phyloP scores from a whole-genome alignment of 78 protist genomes.

The Chrysochromulina parva region DNA sequence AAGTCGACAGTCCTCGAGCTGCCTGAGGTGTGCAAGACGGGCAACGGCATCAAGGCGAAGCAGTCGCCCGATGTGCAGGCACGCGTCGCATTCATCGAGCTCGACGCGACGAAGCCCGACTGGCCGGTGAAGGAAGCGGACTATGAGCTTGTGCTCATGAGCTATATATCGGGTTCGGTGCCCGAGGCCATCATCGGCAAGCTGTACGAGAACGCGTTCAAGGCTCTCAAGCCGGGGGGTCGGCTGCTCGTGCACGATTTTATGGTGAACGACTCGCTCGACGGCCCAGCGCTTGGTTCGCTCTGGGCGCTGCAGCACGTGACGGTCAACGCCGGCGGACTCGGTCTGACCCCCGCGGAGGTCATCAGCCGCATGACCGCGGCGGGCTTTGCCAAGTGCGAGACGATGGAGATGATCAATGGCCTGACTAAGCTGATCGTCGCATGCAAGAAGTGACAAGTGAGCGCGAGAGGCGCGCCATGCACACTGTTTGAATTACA shows the following conservation, averaged over 20 bases:
- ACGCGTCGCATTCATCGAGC: not conserved
- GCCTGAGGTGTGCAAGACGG: constrained; percentile 38
- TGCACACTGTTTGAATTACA: too few species aligned
- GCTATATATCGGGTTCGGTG: constrained; percentile 43
- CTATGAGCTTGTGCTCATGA: constrained; percentile 26
- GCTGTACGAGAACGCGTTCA: constrained; percentile 36
- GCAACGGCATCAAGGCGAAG: constrained; percentile 22
- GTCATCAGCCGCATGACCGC: constrained; percentile 1
- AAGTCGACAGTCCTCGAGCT: constrained; percentile 23
- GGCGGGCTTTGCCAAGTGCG: constrained; percentile 8
- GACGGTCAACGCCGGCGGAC: constrained; percentile 43
- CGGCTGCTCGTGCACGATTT: constrained; percentile 41
- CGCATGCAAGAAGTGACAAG: not conserved
- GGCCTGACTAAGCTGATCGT: constrained; percentile 44
- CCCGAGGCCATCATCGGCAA: constrained; percentile 14
- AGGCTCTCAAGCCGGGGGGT: constrained; percentile 38
- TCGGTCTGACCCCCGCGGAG: constrained; percentile 7
- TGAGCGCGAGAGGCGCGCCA: too few species aligned
- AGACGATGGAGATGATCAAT: constrained; percentile 30
- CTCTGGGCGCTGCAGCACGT: constrained; percentile 42
- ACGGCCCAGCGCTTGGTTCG: constrained; percentile 30
- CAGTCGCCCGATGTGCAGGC: not conserved
- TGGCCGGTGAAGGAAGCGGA: constrained; percentile 29
- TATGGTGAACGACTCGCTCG: constrained; percentile 48
- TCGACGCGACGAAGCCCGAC: constrained; percentile 12